Evolutionary conservation across 2,329 filamentous ascomycete species (phyloP).

Genomic region (Paraconiothyrium brasiliense): DNA sequence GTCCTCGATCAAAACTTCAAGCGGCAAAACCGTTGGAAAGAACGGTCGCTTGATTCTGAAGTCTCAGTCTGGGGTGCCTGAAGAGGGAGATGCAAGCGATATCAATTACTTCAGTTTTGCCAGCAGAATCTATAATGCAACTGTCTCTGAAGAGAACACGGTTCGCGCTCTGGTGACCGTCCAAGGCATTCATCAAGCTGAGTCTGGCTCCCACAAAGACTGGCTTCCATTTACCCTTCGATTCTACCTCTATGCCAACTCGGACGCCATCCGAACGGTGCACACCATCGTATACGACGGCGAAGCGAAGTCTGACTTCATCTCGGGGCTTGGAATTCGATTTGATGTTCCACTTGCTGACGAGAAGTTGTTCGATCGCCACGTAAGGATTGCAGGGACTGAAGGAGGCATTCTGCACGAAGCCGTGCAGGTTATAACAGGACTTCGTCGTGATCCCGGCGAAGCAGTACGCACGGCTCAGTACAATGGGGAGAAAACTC

Average conservation of each 20-base stretch:
- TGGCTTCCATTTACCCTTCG: slow-evolving; percentile 66
- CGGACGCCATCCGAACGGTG: slow-evolving; percentile 63
- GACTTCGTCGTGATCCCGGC: slow-evolving; percentile 66
- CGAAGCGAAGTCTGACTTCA: slow-evolving; percentile 60
- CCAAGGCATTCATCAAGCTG: slow-evolving; percentile 48
- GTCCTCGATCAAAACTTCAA: slow-evolving; percentile 35
- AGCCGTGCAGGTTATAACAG: slow-evolving; percentile 68
- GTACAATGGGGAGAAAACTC: slow-evolving; percentile 57
- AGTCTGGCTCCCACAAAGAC: slow-evolving; percentile 49
- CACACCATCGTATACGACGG: slow-evolving; percentile 68
- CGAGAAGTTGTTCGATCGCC: slow-evolving; percentile 66
- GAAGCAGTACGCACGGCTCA: slow-evolving; percentile 60
- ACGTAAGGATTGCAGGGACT: slow-evolving; percentile 65
- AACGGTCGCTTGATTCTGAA: slow-evolving; percentile 60
- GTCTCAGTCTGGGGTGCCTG: slow-evolving; percentile 60
- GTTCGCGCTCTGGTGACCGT: slow-evolving; percentile 60
- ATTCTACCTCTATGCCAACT: slow-evolving; percentile 68
- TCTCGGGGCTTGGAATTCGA: slow-evolving; percentile 63
- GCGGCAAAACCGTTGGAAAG: slow-evolving; percentile 53
- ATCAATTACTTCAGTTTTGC: slow-evolving; percentile 59
- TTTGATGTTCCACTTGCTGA: slow-evolving; percentile 64
- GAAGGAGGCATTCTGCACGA: slow-evolving; percentile 66
- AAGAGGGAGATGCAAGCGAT: slow-evolving; percentile 44
- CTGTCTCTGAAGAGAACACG: slow-evolving; percentile 55
- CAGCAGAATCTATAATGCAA: slow-evolving; percentile 62